These are phyloP conservation scores for Hyaloraphidium curvatum DNA, from an alignment of 192 early-diverging fungal genomes.

Conservation along the genomic window DNA sequence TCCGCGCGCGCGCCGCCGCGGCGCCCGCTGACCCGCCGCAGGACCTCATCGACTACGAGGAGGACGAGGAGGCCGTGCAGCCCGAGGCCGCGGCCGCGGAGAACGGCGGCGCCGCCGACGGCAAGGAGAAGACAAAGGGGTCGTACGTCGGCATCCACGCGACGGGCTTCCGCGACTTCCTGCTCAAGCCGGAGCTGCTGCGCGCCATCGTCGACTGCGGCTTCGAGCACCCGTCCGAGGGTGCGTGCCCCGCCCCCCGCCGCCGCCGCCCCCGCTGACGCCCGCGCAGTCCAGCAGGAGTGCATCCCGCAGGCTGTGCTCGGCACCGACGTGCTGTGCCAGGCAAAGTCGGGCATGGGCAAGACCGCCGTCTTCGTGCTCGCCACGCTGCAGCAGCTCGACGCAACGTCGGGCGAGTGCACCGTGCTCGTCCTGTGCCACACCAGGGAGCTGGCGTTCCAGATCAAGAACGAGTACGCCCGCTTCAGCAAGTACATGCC, in stretches of 20 bases:
- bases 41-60: slow-evolving; percentile 94
- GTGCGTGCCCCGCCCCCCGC: slow-evolving; percentile 13
- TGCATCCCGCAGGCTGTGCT: slow-evolving; percentile 93
- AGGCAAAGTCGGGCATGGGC: slow-evolving; percentile 97
- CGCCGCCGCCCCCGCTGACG: background rate
- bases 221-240: slow-evolving; percentile 97
- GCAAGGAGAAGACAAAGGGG: slow-evolving; percentile 74
- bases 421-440: slow-evolving; percentile 85
- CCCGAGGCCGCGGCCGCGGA: slow-evolving; percentile 26
- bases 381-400: slow-evolving; percentile 83
- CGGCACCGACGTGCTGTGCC: slow-evolving; percentile 91
- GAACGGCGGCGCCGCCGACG: slow-evolving; percentile 15
- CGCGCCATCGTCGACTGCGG: slow-evolving; percentile 94
- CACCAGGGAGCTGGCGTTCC: slow-evolving; percentile 94
- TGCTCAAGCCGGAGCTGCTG: slow-evolving; percentile 88
- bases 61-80: slow-evolving; percentile 65
- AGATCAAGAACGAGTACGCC: slow-evolving; percentile 92
- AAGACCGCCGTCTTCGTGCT: slow-evolving; percentile 98
- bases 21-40: no score
- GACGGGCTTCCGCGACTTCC: slow-evolving; percentile 93
- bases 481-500: slow-evolving; percentile 93
- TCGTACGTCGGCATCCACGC: slow-evolving; percentile 97
- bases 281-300: slow-evolving; percentile 76
- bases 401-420: slow-evolving; percentile 47
- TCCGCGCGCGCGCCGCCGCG: slow-evolving; percentile 25